A percentile compares a stretch with the other conserved stretches of the same genome.
These are phyloP conservation scores for Paramecium octaurelia DNA, from an alignment of 73 alveolate genomes.

Conservation along the genomic window DNA sequence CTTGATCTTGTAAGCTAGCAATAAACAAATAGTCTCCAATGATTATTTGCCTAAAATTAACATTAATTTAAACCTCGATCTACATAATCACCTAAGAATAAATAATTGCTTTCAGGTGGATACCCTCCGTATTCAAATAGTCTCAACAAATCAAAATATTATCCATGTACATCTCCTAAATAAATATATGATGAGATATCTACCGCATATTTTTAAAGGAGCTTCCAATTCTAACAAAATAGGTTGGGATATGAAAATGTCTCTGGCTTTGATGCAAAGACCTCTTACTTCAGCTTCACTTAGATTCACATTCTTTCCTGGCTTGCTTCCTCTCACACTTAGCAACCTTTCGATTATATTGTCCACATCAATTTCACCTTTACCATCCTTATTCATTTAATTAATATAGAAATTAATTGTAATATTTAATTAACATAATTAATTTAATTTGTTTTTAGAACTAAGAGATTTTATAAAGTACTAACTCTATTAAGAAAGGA, in stretches of 20 bases:
- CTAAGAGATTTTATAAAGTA: not conserved
- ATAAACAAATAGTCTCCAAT: slow-evolving; percentile 91
- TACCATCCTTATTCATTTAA: slow-evolving; percentile 46
- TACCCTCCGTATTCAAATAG: slow-evolving; percentile 95
- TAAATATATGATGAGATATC: not conserved
- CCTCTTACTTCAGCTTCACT: slow-evolving; percentile 90
- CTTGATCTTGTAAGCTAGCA: slow-evolving; percentile 93
- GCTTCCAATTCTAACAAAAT: slow-evolving; percentile 87
- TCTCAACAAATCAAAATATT: slow-evolving; percentile 91
- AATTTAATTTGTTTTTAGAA: not conserved
- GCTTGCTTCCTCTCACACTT: slow-evolving; percentile 90
- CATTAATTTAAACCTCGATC: slow-evolving; percentile 76
- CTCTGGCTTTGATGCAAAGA: slow-evolving; percentile 85
- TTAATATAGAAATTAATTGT: not conserved
- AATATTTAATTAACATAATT: not conserved
- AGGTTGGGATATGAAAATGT: slow-evolving; percentile 81
- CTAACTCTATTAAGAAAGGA: not conserved
- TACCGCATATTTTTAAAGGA: slow-evolving; percentile 71
- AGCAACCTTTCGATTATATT: slow-evolving; percentile 83
- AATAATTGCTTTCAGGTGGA: slow-evolving; percentile 97
- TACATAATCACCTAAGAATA: slow-evolving; percentile 97
- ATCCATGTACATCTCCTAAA: slow-evolving; percentile 94
- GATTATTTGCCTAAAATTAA: slow-evolving; percentile 70
- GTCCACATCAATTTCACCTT: slow-evolving; percentile 83
- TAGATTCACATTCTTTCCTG: slow-evolving; percentile 88